Evolutionary conservation across 129 eudicot genomes (phyloP).

Genomic region (Flaveria bidentis): DNA sequence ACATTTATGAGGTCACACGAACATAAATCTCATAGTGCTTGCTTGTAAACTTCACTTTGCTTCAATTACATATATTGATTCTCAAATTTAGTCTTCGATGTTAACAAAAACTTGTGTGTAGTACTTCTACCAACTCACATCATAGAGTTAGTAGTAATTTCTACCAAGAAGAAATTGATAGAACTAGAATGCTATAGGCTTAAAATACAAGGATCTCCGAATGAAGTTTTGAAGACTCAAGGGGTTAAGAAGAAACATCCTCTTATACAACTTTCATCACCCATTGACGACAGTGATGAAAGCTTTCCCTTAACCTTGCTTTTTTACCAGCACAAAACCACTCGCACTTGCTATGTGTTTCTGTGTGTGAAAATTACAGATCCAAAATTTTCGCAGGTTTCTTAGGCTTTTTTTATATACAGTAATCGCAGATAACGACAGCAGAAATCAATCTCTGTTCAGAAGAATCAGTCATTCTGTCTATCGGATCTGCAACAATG

Average conservation of each 20-base stretch:
- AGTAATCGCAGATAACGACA: constrained; percentile 22
- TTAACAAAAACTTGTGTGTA: background rate
- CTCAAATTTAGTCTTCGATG: background rate
- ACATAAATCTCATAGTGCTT: background rate
- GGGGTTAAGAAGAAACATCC: constrained; percentile 26
- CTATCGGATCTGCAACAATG: constrained; percentile 51
- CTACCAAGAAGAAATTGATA: background rate
- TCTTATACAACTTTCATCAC: constrained; percentile 18
- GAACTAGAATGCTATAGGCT: background rate
- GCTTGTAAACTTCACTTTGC: background rate
- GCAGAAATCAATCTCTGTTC: constrained; percentile 18
- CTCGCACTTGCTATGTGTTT: constrained; percentile 11
- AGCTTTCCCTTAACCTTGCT: constrained; percentile 20
- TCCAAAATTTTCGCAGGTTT: constrained; percentile 22
- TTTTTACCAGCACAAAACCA: constrained; percentile 24
- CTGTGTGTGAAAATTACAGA: constrained; percentile 16
- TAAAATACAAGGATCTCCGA: background rate
- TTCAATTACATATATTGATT: background rate
- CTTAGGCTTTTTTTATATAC: background rate
- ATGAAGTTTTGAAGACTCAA: background rate
- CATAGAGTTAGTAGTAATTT: background rate
- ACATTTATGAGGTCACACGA: background rate
- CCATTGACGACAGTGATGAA: constrained; percentile 33
- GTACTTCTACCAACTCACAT: background rate
- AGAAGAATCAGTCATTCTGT: constrained; percentile 33